Evolutionary conservation across 306 rosid species (phyloP), one percentile per base, ranked within the genome.

Genomic region (Pterocarpus macrocarpus): DNA sequence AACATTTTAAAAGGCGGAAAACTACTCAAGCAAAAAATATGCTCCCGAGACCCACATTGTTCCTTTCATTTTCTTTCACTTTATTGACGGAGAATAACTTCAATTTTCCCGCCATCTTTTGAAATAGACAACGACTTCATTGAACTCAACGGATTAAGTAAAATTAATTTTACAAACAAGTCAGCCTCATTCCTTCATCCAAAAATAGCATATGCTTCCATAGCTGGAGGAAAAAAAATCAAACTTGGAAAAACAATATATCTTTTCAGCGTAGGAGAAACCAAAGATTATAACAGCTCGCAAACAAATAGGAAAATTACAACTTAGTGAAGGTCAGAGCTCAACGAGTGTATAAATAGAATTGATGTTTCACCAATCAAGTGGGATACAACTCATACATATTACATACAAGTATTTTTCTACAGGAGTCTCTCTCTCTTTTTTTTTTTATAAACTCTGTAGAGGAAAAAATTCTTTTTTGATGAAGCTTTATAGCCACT

Each of bases 271-370:
- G 38, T 77, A 36, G 41, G 43, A 53, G 28, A 64, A 77, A 52
- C 8, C 4, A 63, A 64, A 63, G 52, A 64, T 12, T 15, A 49
- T 49, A 28, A 52, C 14, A 76, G 5, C 5, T 22, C 1, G 10
- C 10, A 49, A 53, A 66, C 36, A 14, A 5, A 65, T 4, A 6
- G 15, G 14, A 33, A 69, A 34, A 10, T 5, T 34, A 44, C 69
- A 68, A 38, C 33, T 3, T 41, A 5, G 61, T 69, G 10, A 69
- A 5, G 50, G 15, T 41, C 34, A 44, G 3, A 13, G 45, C 34
- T 15, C 2, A 75, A 44, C 53, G 65, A 38, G 4, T 15, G 56
- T 79, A 80, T 71, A 80, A 62, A 80, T 36, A 62, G 57, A 28
- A 22, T 22, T 22, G 28, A 22, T 22, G 28, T 22, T 22, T 22